Evolutionary conservation across 140 eudicot species (phyloP), one percentile per base, ranked within the genome.

Genomic region (Artemisia princeps): DNA sequence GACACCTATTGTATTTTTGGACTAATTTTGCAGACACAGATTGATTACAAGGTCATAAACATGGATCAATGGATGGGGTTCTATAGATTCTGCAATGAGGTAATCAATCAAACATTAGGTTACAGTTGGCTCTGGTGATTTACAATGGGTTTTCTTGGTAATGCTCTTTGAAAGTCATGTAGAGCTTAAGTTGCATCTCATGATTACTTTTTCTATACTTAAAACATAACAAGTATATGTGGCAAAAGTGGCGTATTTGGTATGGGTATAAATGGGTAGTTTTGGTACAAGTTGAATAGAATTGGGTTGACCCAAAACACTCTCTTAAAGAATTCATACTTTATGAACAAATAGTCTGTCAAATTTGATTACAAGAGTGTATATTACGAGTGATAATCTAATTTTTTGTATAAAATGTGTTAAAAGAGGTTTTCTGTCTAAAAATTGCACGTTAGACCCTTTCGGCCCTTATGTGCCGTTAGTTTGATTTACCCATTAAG

Each of bases 21-120:
- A 48, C 55, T 17, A 17, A 20, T 55, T 37, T 26, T 73, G 62
- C 94, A 90, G 97, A 77, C 82, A 20, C 97, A 91, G 65, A 64
- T 42, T 71, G 97, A 91, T 77, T 91, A 84, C 85, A 87, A 91
- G 81, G 95, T 87, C 65, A 83, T 91, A 56, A 91, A 85, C 88
- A 83, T 81, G 91, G 97, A 91, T 76, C 97, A 91, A 44, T 91
- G 97, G 97, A 87, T 76, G 83, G 94, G 95, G 55, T 87, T 91
- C 81, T 91, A 80, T 45, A 84, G 97, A 59, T 91, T 91, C 72
- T 81, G 86, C 83, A 79, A 77, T 46, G 95, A 91, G 95, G 97
- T 91, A 85, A 61, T 45, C 24, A 13, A 1, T 45, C 33, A 15
- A 1, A 33, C 37, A 15, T 57, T 61, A 16, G 14, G 30, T 46